These are phyloP conservation scores for Sporothrix globosa DNA, from an alignment of 2,329 filamentous ascomycete genomes.

Conservation along the genomic window DNA sequence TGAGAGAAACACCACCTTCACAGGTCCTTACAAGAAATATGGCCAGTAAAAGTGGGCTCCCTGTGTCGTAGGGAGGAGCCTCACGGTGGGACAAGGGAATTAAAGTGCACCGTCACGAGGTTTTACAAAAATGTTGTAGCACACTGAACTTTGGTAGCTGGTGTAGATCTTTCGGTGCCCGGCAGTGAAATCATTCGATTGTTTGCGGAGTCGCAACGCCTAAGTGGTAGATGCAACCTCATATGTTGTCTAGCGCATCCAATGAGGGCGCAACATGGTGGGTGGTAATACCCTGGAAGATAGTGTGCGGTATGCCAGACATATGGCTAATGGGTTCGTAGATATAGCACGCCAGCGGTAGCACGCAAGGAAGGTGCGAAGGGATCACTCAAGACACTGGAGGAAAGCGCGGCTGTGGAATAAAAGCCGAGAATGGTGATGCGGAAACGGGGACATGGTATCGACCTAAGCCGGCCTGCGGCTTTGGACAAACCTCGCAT, in stretches of 20 bases:
- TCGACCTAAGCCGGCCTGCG: background rate
- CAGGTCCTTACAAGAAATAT: background rate
- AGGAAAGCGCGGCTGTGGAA: slow-evolving; percentile 4
- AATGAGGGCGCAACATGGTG: background rate
- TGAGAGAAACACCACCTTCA: background rate
- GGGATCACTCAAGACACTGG: background rate
- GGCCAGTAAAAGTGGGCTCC: background rate
- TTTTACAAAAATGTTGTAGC: background rate
- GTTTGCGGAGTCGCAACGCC: background rate
- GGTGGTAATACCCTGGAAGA: background rate
- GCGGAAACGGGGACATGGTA: background rate
- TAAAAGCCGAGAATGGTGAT: background rate
- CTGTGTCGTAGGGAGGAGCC: background rate
- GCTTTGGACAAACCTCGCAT: background rate
- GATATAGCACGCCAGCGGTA: background rate
- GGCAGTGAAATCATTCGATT: slow-evolving; percentile 12
- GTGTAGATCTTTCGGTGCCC: background rate
- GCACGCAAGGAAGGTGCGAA: slow-evolving; percentile 10
- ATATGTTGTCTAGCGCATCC: slow-evolving; percentile 2
- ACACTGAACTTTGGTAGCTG: background rate
- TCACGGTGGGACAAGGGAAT: background rate
- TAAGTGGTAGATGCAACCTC: slow-evolving; percentile 7
- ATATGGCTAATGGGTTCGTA: no score
- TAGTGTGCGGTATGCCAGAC: background rate
- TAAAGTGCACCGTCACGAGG: slow-evolving; percentile 10